phyloP scores from a whole-genome alignment of 352 stramenopile species.

The Blastocystis hominis region DNA sequence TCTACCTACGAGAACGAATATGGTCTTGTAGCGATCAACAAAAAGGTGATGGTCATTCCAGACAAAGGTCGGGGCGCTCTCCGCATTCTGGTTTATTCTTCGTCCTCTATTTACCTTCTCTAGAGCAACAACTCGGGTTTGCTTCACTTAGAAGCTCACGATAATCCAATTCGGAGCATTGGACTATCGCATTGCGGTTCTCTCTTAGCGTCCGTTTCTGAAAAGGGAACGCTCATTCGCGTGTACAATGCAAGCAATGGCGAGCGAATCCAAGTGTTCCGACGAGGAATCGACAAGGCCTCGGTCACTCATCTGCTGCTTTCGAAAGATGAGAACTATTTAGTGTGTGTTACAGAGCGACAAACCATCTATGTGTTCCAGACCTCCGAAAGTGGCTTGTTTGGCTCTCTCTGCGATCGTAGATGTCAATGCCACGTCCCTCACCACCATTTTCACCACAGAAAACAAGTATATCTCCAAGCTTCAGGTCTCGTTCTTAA shows the following conservation, averaged over 20 bases:
- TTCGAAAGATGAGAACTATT: constrained; percentile 23
- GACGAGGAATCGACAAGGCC: constrained; percentile 16
- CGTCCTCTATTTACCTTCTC: not conserved
- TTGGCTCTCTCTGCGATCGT: not conserved
- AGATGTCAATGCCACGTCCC: not conserved
- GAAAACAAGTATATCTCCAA: not conserved
- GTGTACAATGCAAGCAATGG: constrained; percentile 1
- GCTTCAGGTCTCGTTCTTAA: not conserved
- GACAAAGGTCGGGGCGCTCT: not conserved
- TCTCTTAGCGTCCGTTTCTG: not conserved
- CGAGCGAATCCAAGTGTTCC: not conserved
- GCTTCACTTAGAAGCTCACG: constrained; percentile 10
- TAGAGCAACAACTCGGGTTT: constrained; percentile 25
- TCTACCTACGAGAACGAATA: constrained; percentile 14
- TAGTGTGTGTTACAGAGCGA: not conserved
- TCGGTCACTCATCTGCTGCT: not conserved
- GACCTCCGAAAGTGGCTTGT: not conserved
- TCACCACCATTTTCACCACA: constrained; percentile 1
- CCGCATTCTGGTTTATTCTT: not conserved
- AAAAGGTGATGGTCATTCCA: not conserved
- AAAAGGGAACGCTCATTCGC: constrained; percentile 34
- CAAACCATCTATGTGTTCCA: not conserved
- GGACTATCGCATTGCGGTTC: not conserved
- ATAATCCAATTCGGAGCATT: not conserved
- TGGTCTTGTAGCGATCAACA: not conserved